These are phyloP conservation scores for Lycium ferocissimum DNA, from an alignment of 257 asterid genomes.

Conservation along the genomic window DNA sequence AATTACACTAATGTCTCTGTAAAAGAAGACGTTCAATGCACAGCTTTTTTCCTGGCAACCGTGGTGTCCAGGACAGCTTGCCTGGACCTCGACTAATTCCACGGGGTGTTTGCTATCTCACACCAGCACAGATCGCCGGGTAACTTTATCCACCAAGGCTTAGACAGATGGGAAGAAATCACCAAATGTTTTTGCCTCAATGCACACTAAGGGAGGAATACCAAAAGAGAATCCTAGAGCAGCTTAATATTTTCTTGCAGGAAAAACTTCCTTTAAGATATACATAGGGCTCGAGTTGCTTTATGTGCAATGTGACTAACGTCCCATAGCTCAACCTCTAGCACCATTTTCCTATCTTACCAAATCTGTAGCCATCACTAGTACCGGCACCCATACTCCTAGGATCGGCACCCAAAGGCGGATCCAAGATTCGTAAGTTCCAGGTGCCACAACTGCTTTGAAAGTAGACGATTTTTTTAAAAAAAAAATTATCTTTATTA, in stretches of 20 bases:
- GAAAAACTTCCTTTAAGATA: background rate
- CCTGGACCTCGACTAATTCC: background rate
- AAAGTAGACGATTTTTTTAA: no score
- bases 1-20: background rate
- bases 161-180: background rate
- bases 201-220: background rate
- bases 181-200: background rate
- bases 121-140: no score
- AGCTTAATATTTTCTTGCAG: background rate
- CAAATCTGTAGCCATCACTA: background rate
- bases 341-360: constrained; percentile 14
- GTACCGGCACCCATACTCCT: background rate
- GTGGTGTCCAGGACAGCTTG: background rate
- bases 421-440: no score
- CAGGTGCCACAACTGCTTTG: no score
- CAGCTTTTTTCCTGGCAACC: background rate
- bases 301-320: background rate
- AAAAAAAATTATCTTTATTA: no score
- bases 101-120: background rate
- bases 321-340: constrained; percentile 5
- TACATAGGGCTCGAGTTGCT: background rate
- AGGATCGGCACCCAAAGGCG: background rate
- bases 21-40: constrained; percentile 10
- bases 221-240: background rate
- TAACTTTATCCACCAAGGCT: background rate